phyloP scores from a whole-genome alignment of 371 early-diverging fungal species.

The Massospora cicadina region DNA sequence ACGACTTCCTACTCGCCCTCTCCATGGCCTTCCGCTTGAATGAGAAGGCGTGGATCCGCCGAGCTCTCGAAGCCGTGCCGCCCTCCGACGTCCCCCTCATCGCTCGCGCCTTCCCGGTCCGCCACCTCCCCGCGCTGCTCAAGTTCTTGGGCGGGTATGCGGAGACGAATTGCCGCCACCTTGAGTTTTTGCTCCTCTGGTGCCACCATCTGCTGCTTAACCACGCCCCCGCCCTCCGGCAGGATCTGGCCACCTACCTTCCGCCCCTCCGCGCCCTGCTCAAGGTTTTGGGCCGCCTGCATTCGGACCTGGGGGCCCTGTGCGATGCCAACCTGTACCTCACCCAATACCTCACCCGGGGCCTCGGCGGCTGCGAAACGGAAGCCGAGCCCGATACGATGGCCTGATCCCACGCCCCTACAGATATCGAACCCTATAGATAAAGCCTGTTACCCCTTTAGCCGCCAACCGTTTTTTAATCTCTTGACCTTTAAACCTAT shows the following conservation, averaged over 20 bases:
- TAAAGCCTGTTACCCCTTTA: too few relatives aligned
- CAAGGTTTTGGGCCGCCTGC: not conserved
- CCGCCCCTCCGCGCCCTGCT: not conserved
- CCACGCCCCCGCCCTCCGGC: conserved; percentile 37
- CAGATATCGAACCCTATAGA: too few relatives aligned
- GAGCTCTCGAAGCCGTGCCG: conserved; percentile 68
- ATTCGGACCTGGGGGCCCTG: not conserved
- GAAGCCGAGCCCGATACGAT: too few relatives aligned
- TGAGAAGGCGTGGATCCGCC: conserved; percentile 50
- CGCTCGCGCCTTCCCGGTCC: conserved; percentile 53
- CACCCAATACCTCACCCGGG: not conserved
- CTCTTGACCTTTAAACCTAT: too few relatives aligned
- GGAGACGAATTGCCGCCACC: conserved; percentile 48
- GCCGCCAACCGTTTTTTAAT: too few relatives aligned
- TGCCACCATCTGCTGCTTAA: conserved; percentile 42
- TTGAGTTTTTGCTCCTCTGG: conserved; percentile 83
- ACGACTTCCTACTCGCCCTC: conserved; percentile 68
- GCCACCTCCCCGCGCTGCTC: conserved; percentile 67
- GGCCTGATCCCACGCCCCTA: too few relatives aligned
- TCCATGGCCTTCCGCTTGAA: conserved; percentile 84
- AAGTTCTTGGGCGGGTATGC: conserved; percentile 58
- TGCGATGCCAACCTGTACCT: conserved; percentile 5
- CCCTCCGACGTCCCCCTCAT: conserved; percentile 52
- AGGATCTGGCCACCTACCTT: not conserved
- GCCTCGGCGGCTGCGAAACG: too few relatives aligned